Evolutionary conservation across 768 basidiomycete species (phyloP).

Genomic region (Tricholoma saponaceum): DNA sequence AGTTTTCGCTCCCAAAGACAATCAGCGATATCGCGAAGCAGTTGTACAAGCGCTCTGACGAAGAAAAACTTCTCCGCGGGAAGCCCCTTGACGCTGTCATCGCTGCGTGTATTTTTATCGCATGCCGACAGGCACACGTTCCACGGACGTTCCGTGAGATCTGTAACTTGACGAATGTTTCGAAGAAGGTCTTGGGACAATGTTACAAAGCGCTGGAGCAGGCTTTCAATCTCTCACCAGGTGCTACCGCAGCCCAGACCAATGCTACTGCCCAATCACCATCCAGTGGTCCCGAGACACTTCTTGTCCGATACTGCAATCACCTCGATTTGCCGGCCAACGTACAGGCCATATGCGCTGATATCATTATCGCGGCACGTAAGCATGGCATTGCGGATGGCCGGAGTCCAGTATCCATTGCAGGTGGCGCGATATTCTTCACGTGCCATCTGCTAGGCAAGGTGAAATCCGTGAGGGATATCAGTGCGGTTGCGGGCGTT

Average conservation of each 20-base stretch:
- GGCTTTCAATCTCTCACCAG: constrained; percentile 85
- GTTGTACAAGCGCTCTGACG: constrained; percentile 94
- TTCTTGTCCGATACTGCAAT: constrained; percentile 92
- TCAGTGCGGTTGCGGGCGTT: constrained; percentile 87
- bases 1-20: constrained; percentile 89
- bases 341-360: constrained; percentile 78
- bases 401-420: constrained; percentile 94
- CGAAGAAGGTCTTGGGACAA: constrained; percentile 93
- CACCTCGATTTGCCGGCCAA: constrained; percentile 82
- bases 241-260: constrained; percentile 48
- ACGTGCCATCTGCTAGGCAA: constrained; percentile 79
- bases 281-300: constrained; percentile 72
- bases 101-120: constrained; percentile 97
- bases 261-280: constrained; percentile 41
- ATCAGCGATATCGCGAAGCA: constrained; percentile 97
- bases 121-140: constrained; percentile 93
- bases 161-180: constrained; percentile 87
- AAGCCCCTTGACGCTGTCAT: constrained; percentile 92
- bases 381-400: constrained; percentile 90
- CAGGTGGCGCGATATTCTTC: constrained; percentile 95
- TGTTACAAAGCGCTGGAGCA: constrained; percentile 88
- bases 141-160: constrained; percentile 95
- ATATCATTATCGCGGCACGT: constrained; percentile 78
- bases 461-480: constrained; percentile 74
- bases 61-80: constrained; percentile 88